phyloP scores from a whole-genome alignment of 2,329 filamentous ascomycete genomes.

The Aspergillus hiratsukae region DNA sequence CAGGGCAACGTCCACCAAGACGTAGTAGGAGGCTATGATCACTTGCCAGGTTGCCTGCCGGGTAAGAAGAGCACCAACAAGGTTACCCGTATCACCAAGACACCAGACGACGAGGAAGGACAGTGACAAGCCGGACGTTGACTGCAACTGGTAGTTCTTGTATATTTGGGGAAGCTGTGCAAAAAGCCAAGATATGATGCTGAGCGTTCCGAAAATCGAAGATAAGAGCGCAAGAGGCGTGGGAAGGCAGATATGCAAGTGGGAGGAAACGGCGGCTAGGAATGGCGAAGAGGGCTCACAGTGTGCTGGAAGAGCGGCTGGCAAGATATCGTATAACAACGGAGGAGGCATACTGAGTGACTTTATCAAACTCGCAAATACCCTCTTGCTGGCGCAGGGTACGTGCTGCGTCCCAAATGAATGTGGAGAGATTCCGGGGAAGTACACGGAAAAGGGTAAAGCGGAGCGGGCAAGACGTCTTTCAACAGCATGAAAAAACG shows the following conservation, averaged over 20 bases:
- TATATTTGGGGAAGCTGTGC: slow-evolving; percentile 66
- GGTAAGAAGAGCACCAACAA: slow-evolving; percentile 60
- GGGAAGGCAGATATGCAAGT: slow-evolving; percentile 60
- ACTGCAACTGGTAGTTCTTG: slow-evolving; percentile 62
- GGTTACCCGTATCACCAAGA: slow-evolving; percentile 59
- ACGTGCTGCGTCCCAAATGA: background rate
- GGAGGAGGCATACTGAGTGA: slow-evolving; percentile 25
- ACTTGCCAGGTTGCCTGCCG: slow-evolving; percentile 64
- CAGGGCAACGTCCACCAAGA: slow-evolving; percentile 59
- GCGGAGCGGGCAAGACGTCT: background rate
- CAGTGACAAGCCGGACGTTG: slow-evolving; percentile 60
- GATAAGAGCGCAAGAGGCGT: slow-evolving; percentile 60
- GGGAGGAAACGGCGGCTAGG: slow-evolving; percentile 53
- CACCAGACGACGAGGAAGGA: slow-evolving; percentile 65
- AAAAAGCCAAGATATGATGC: slow-evolving; percentile 65
- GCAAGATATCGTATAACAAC: slow-evolving; percentile 23
- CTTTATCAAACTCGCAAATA: background rate
- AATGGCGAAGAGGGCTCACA: slow-evolving; percentile 59
- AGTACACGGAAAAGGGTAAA: background rate
- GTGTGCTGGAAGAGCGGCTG: slow-evolving; percentile 49
- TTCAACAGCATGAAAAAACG: background rate
- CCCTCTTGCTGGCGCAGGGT: background rate
- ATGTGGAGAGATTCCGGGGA: background rate
- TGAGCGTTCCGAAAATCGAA: slow-evolving; percentile 55
- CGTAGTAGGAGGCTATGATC: slow-evolving; percentile 61